phyloP scores from a whole-genome alignment of 805 yeast genomes.

The Saturnispora saitoi region DNA sequence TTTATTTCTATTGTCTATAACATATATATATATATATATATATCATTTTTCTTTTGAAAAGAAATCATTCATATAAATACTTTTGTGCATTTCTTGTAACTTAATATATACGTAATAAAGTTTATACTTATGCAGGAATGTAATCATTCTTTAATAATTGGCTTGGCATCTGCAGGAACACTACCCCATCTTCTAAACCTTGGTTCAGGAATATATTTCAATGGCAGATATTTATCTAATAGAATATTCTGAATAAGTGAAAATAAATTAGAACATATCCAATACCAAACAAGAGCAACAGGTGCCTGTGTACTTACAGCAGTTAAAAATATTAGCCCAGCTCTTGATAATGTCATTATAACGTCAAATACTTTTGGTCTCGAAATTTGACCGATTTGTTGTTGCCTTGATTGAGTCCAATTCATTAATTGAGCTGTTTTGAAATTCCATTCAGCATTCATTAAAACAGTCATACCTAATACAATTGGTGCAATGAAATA shows the following conservation, averaged over 20 bases:
- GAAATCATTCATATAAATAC: background rate
- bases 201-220: conserved; percentile 39
- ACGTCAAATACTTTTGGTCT: conserved; percentile 57
- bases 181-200: conserved; percentile 15
- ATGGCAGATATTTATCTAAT: conserved; percentile 59
- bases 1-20: background rate
- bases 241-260: conserved; percentile 70
- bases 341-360: conserved; percentile 59
- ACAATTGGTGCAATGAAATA: conserved; percentile 57
- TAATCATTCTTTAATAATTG: background rate
- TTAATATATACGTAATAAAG: background rate
- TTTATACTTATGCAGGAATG: background rate
- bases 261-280: conserved; percentile 79
- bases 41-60: background rate
- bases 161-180: conserved; percentile 8
- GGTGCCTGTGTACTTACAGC: conserved; percentile 84
- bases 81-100: background rate
- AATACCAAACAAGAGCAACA: conserved; percentile 69
- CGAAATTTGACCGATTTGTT: conserved; percentile 3
- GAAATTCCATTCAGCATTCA: conserved; percentile 78
- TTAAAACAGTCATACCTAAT: conserved; percentile 61
- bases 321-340: conserved; percentile 73
- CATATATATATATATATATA: too few species aligned
- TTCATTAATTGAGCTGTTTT: conserved; percentile 49
- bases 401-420: conserved; percentile 28